Conservation (phyloP, 345 rosid genomes). For the Erodium maritimum region DNA sequence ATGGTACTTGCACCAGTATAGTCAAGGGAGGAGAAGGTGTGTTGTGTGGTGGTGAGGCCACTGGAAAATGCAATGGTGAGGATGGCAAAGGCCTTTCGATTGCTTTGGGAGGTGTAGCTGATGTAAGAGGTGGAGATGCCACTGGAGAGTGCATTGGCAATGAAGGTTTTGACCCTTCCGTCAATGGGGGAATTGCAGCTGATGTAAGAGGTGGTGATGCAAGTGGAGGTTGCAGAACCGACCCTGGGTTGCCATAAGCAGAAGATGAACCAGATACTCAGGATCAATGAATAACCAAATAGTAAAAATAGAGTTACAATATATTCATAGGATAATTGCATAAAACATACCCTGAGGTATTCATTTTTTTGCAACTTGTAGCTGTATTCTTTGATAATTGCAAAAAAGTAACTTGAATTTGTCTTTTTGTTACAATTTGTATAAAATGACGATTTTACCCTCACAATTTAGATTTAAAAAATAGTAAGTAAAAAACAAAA, state of each 20-base stretch:
- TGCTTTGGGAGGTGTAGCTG: constrained; percentile 26
- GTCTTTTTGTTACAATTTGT: too few relatives aligned
- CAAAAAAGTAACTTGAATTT: too few relatives aligned
- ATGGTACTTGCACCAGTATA: constrained; percentile 5
- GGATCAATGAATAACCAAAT: too few relatives aligned
- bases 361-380: too few relatives aligned
- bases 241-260: constrained; percentile 19
- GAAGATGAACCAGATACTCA: too few relatives aligned
- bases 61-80: constrained; percentile 28
- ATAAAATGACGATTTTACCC: too few relatives aligned
- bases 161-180: background rate
- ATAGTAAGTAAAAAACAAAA: too few relatives aligned
- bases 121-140: constrained; percentile 28
- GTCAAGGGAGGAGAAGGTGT: constrained; percentile 21
- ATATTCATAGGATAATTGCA: too few relatives aligned
- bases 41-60: constrained; percentile 25
- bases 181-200: background rate
- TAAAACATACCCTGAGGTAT: too few relatives aligned
- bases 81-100: constrained; percentile 28
- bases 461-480: too few relatives aligned
- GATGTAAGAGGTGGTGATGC: constrained; percentile 30
- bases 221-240: constrained; percentile 17
- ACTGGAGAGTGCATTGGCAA: constrained; percentile 2
- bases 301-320: too few relatives aligned
- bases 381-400: too few relatives aligned